Evolutionary conservation across 441 rosid genomes (phyloP).

Genomic region (Theobroma grandiflorum): DNA sequence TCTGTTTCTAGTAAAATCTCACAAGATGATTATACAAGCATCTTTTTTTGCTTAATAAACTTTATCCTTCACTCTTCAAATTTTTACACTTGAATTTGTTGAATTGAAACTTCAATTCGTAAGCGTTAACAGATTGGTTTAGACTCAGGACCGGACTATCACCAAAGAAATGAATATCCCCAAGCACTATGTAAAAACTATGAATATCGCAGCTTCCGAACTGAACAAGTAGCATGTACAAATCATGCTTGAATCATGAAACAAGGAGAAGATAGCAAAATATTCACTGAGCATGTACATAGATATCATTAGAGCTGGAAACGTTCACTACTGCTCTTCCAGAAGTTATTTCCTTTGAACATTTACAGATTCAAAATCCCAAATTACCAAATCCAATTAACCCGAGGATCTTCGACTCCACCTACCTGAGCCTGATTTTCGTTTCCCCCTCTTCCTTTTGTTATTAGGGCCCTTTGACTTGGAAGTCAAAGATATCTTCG

Average conservation of each 20-base stretch:
- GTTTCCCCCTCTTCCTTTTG: slow-evolving; percentile 62
- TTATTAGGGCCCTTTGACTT: slow-evolving; percentile 51
- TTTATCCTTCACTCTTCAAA: background rate
- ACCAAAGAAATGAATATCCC: background rate
- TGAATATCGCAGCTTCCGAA: background rate
- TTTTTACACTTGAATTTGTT: background rate
- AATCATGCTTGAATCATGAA: slow-evolving; percentile 7
- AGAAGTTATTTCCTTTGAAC: background rate
- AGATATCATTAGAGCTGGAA: background rate
- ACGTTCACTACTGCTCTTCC: background rate
- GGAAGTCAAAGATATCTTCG: slow-evolving; percentile 50
- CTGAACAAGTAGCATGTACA: slow-evolving; percentile 25
- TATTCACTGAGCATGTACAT: slow-evolving; percentile 5
- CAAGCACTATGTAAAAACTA: background rate
- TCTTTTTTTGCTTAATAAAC: background rate
- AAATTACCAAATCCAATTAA: slow-evolving; percentile 27
- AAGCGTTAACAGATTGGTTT: background rate
- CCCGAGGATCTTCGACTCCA: slow-evolving; percentile 50
- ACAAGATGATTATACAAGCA: background rate
- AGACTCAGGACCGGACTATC: background rate
- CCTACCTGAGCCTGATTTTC: slow-evolving; percentile 44
- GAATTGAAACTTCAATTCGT: background rate
- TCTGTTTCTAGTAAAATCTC: background rate
- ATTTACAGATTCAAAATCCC: background rate
- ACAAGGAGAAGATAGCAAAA: background rate